These are phyloP conservation scores for Penicillium odoratum DNA, from an alignment of 495 filamentous ascomycete species.

Conservation along the genomic window DNA sequence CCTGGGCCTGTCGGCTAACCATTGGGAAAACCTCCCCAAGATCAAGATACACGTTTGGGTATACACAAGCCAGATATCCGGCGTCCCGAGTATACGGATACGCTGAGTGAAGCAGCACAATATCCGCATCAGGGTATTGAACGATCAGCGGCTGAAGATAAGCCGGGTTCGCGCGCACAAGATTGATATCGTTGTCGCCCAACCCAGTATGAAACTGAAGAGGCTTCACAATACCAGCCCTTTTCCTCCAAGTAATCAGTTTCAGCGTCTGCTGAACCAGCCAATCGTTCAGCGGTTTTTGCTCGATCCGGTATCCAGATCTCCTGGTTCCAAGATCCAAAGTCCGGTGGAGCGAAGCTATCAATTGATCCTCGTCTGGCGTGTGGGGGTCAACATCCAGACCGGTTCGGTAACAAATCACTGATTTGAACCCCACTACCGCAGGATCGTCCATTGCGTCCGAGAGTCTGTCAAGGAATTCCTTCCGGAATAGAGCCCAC, in stretches of 20 bases:
- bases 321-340: conserved; percentile 22
- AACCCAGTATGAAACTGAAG: conserved; percentile 87
- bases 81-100: conserved; percentile 85
- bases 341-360: conserved; percentile 35
- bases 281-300: conserved; percentile 63
- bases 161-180: conserved; percentile 71
- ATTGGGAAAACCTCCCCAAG: conserved; percentile 85
- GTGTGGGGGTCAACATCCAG: conserved; percentile 48
- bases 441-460: conserved; percentile 59
- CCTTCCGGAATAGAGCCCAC: conserved; percentile 41
- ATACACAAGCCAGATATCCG: conserved; percentile 78
- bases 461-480: conserved; percentile 51
- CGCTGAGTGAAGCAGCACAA: conserved; percentile 79
- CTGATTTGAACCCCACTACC: conserved; percentile 82
- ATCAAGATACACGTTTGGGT: conserved; percentile 82
- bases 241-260: conserved; percentile 22
- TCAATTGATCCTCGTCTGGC: conserved; percentile 29
- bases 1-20: conserved; percentile 78
- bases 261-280: conserved; percentile 58
- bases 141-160: conserved; percentile 75
- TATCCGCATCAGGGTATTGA: conserved; percentile 63
- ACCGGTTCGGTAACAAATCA: conserved; percentile 82
- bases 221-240: conserved; percentile 56
- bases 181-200: conserved; percentile 78
- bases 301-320: conserved; percentile 55